Evolutionary conservation across 2,329 filamentous ascomycete species (phyloP).

Genomic region (Chaetomiaceae sp.): DNA sequence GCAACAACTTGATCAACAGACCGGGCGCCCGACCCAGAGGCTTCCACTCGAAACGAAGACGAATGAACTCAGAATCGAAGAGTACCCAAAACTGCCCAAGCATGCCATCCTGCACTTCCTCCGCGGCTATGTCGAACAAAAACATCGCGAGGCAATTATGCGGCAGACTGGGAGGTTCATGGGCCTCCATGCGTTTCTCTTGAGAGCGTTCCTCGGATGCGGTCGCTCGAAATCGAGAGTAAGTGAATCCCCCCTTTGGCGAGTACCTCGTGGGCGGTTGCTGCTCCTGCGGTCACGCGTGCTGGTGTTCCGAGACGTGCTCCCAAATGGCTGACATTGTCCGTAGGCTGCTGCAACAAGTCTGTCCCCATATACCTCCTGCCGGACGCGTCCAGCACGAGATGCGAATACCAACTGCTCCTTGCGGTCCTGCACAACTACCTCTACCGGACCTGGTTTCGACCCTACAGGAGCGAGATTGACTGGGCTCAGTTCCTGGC

Average conservation of each 20-base stretch:
- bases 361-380: not conserved
- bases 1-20: no score
- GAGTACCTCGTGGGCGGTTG: no score
- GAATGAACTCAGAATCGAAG: no score
- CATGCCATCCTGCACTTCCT: not conserved
- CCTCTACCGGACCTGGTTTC: not conserved
- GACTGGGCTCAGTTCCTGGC: not conserved
- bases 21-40: no score
- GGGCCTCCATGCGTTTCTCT: not conserved
- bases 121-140: not conserved
- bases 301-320: no score
- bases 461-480: not conserved
- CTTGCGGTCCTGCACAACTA: not conserved
- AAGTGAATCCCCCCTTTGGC: no score
- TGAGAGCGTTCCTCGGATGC: not conserved
- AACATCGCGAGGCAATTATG: not conserved
- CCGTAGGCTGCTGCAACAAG: conserved; percentile 5
- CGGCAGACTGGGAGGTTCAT: not conserved
- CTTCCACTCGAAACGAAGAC: no score
- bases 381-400: not conserved
- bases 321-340: no score
- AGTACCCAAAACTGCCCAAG: not conserved
- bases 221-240: not conserved
- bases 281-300: no score
- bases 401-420: not conserved